Base-by-base conservation (phyloP, 2,329 filamentous ascomycete species). In the Triangularia setosa region DNA sequence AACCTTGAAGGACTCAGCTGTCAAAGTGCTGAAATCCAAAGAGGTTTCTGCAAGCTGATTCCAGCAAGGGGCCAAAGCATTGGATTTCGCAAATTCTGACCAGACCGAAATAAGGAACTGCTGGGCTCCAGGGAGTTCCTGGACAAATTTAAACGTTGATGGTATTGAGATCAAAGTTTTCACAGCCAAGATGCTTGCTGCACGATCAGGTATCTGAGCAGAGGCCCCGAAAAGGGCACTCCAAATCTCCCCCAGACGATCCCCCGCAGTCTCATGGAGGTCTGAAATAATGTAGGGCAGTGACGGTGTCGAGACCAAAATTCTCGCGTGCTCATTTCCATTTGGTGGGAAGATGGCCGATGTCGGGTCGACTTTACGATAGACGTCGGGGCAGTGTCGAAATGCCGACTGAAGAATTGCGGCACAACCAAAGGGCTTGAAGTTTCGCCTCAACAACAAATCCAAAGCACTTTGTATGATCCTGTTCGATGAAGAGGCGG, bases 241-340 rank as follows among this genome's bases (percentile, higher is more conserved):
- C 83, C 84, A 87, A 0, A 81, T 74, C 1, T 68, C 67, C 9
- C 74, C 72, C 60, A 82, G 83, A 0, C 74, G 79, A 61, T 70
- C 77, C 44, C 75, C 73, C 1, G 83, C 81, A 48, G 88, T 78
- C 0, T 83, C 75, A 57, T 87, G 83, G 0, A 96, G 78, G 11
- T 87, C 85, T 0, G 87, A 84, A 7, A 93, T 79, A 0, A 97
- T 75, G 59, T 88, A 83, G 1, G 83, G 76, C 0, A 86, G 85
- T 1, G 92, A 93, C 0, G 90, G 85, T 0, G 91, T 93, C 1
- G 83, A 76, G 2, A 93, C 76, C 16, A 95, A 77, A 1, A 79
- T 76, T 0, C 84, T 79, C 14, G 90, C 79, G 65, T 88, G 79
- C 1, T 85, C 78, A 21, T 80, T 75, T 4, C 90, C 76, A 52